A percentile compares a stretch with the other conserved stretches of the same genome.
phyloP scores from a whole-genome alignment of 1,139 yeast species.

The Geotrichum fermentans region DNA sequence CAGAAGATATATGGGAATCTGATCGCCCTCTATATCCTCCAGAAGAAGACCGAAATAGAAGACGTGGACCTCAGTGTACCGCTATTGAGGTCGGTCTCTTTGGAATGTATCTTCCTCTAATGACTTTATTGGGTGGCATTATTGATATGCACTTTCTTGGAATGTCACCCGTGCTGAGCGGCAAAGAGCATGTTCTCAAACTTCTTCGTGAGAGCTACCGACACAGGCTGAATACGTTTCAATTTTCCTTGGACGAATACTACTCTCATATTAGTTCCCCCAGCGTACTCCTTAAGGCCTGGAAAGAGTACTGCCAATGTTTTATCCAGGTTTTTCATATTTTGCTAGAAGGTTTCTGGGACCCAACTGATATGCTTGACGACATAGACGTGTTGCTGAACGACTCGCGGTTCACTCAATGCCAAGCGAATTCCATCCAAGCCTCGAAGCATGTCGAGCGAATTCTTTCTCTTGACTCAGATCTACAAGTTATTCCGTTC shows the following conservation, averaged over 20 bases:
- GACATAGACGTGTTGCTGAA: slow-evolving; percentile 28
- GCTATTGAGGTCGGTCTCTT: slow-evolving; percentile 27
- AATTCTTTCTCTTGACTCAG: slow-evolving; percentile 30
- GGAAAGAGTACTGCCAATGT: slow-evolving; percentile 30
- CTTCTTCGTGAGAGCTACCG: slow-evolving; percentile 25
- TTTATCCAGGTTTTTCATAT: slow-evolving; percentile 30
- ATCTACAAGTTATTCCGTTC: slow-evolving; percentile 31
- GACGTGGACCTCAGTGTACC: slow-evolving; percentile 23
- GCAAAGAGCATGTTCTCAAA: slow-evolving; percentile 21
- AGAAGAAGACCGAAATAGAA: slow-evolving; percentile 27
- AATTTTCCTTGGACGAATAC: slow-evolving; percentile 26
- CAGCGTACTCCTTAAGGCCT: slow-evolving; percentile 22
- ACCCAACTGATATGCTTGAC: slow-evolving; percentile 28
- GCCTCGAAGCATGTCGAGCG: slow-evolving; percentile 30
- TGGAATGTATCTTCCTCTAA: slow-evolving; percentile 30
- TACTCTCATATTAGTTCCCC: slow-evolving; percentile 18
- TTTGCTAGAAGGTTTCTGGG: slow-evolving; percentile 29
- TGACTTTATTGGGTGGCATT: slow-evolving; percentile 30
- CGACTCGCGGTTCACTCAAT: slow-evolving; percentile 27
- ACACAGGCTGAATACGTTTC: slow-evolving; percentile 27
- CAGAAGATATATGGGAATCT: slow-evolving; percentile 37
- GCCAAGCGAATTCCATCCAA: slow-evolving; percentile 29
- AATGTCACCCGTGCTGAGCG: slow-evolving; percentile 21
- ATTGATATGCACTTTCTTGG: slow-evolving; percentile 27
- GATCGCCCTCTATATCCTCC: slow-evolving; percentile 26